Base-by-base conservation (phyloP, 768 basidiomycete species). In the Trametes elegans region DNA sequence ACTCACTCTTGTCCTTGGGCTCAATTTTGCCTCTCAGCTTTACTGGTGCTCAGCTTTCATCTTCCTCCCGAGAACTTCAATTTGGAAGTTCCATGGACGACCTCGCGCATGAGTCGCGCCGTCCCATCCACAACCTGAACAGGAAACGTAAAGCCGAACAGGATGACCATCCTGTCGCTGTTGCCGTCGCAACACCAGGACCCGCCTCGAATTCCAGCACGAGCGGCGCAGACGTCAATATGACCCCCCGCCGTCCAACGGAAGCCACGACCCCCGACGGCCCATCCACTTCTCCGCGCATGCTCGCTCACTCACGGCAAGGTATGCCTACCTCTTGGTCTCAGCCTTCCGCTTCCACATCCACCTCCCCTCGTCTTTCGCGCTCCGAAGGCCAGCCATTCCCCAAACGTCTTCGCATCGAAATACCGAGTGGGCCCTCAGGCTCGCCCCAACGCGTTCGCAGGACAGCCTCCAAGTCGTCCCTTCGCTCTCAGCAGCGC, bases 81-180 rank as follows among this genome's bases (percentile, higher is more conserved):
- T n/a, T n/a, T n/a, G n/a, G n/a, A n/a, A n/a, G 9, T 64, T 64
- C 57, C 57, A 87, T 87, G 84, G 83, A 85, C 73, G 77, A 84
- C 76, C 76, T 83, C 60, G 76, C 80, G 62, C 80, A 83, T 57
- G 60, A 67, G 58, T 73, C 77, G 51, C 50, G 38, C 31, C 69
- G 72, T 61, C 77, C 78, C 55, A 55, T 70, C 63, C 77, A 72
- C 46, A 68, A 49, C 70, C 78, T 77, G 75, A 76, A 66, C 54
- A 78, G 83, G 66, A 89, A 89, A 71, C 83, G 87, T 62, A 89
- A 90, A 71, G 79, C 83, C 0, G 79, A 79, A 67, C 49, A 66
- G 26, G 83, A 87, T 53, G 76, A 78, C 41, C 49, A 45, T 39
- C 53, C 50, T 36, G 46, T 47, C 53, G 31, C 36, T 16, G 43